Percentiles rank a stretch among this genome's conserved stretches.
Evolutionary conservation across 2,329 filamentous ascomycete genomes (phyloP).

Genomic region (Epicoccum sorghinum): DNA sequence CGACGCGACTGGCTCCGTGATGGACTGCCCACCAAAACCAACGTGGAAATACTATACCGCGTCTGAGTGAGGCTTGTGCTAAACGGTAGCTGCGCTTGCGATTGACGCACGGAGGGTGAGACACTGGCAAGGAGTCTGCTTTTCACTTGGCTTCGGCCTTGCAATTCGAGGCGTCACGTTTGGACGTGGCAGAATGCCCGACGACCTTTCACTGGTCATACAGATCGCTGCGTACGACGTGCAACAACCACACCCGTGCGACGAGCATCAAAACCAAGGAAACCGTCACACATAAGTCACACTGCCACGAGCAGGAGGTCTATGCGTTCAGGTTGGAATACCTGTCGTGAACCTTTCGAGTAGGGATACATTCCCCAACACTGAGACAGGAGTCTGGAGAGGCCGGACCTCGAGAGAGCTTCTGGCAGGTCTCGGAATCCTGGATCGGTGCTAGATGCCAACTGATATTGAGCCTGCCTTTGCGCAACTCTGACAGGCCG

Average conservation of each 20-base stretch:
- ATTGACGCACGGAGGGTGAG: too few species aligned
- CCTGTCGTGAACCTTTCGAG: conserved; percentile 26
- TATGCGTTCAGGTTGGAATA: neutral
- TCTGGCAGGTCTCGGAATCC: conserved; percentile 29
- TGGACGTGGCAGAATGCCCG: conserved; percentile 4
- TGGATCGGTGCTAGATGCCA: conserved; percentile 40
- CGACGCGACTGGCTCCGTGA: conserved; percentile 13
- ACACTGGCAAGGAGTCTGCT: conserved; percentile 22
- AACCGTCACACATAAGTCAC: neutral
- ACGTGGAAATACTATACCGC: neutral
- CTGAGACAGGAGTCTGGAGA: conserved; percentile 25
- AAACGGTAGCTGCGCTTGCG: too few species aligned
- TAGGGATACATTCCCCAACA: conserved; percentile 37
- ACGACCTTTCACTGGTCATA: conserved; percentile 19
- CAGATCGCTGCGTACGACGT: neutral
- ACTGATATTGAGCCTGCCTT: conserved; percentile 36
- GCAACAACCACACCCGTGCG: too few species aligned
- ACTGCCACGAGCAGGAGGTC: neutral
- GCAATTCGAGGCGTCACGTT: conserved; percentile 8
- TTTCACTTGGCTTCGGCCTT: conserved; percentile 8
- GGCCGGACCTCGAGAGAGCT: conserved; percentile 29
- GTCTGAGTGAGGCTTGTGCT: too few species aligned
- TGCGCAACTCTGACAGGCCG: conserved; percentile 34
- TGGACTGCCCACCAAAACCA: neutral
- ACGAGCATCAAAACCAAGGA: too few species aligned